Conservation (phyloP, 1,139 yeast genomes). For the Martiniozyma asiatica region DNA sequence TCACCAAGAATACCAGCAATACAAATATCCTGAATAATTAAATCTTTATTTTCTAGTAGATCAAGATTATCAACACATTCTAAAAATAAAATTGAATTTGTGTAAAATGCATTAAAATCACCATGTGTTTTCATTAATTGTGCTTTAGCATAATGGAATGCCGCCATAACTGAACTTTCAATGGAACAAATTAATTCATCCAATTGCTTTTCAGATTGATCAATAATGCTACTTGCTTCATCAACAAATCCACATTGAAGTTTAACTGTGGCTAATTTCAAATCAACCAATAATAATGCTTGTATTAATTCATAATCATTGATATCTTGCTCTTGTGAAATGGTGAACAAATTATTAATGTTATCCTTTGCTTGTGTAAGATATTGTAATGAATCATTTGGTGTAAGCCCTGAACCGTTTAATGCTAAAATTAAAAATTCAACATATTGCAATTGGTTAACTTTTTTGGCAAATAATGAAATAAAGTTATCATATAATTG, state of each 20-base stretch:
- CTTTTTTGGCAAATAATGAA: conserved; percentile 49
- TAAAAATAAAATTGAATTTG: conserved; percentile 48
- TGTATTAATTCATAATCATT: conserved; percentile 25
- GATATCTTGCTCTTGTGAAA: conserved; percentile 26
- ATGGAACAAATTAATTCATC: conserved; percentile 45
- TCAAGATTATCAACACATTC: conserved; percentile 49
- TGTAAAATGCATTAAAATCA: conserved; percentile 73
- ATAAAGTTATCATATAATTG: conserved; percentile 67
- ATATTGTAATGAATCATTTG: conserved; percentile 37
- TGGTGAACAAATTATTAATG: conserved; percentile 30
- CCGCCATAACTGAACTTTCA: conserved; percentile 66
- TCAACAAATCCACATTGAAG: conserved; percentile 45
- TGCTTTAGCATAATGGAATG: conserved; percentile 72
- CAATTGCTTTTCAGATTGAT: conserved; percentile 43
- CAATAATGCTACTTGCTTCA: conserved; percentile 61
- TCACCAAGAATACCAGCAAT: conserved; percentile 87
- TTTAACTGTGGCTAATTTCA: conserved; percentile 68
- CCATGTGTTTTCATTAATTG: conserved; percentile 62
- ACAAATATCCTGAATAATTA: conserved; percentile 69
- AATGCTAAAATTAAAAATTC: conserved; percentile 58
- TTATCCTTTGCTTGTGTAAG: conserved; percentile 38
- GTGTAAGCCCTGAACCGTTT: conserved; percentile 26
- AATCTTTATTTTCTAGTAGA: conserved; percentile 41
- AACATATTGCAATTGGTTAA: conserved; percentile 71
- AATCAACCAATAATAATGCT: conserved; percentile 52